phyloP scores from a whole-genome alignment of 23 red algal genomes.

The Gracilaria caudata region DNA sequence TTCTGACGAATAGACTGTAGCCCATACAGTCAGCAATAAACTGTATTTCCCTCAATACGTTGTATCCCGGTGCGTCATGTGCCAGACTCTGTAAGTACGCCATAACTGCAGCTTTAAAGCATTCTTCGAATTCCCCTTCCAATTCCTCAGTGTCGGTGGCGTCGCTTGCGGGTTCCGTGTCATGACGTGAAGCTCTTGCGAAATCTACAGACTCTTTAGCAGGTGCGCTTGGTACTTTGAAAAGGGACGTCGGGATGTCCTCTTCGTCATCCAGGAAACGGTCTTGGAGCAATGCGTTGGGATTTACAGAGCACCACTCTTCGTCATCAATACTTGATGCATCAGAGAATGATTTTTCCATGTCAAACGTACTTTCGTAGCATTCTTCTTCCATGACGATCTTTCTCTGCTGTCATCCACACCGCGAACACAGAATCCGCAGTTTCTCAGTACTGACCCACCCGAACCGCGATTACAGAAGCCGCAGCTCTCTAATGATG shows the following conservation, averaged over 20 bases:
- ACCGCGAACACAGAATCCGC: too few relatives aligned
- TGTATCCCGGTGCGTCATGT: background rate
- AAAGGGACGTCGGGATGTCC: background rate
- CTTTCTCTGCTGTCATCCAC: too few relatives aligned
- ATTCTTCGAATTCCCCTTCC: background rate
- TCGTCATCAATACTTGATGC: background rate
- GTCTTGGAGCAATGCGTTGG: background rate
- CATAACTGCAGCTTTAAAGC: constrained; percentile 23
- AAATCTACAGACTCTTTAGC: background rate
- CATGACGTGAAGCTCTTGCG: background rate
- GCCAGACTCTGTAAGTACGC: background rate
- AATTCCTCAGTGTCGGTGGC: background rate
- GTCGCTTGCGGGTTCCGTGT: background rate
- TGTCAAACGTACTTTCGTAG: background rate
- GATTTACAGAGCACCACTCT: too few relatives aligned
- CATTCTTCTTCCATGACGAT: background rate
- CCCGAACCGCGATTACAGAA: too few relatives aligned
- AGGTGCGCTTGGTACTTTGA: background rate
- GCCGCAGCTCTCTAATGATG: too few relatives aligned
- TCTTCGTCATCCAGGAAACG: constrained; percentile 1
- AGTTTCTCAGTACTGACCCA: too few relatives aligned
- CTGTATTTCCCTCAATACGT: constrained; percentile 32
- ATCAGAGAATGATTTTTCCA: background rate
- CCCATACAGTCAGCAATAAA: constrained; percentile 34
- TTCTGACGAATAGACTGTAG: constrained; percentile 13